Evolutionary conservation across 2,329 filamentous ascomycete genomes (phyloP).

Genomic region (Esteya vermicola): DNA sequence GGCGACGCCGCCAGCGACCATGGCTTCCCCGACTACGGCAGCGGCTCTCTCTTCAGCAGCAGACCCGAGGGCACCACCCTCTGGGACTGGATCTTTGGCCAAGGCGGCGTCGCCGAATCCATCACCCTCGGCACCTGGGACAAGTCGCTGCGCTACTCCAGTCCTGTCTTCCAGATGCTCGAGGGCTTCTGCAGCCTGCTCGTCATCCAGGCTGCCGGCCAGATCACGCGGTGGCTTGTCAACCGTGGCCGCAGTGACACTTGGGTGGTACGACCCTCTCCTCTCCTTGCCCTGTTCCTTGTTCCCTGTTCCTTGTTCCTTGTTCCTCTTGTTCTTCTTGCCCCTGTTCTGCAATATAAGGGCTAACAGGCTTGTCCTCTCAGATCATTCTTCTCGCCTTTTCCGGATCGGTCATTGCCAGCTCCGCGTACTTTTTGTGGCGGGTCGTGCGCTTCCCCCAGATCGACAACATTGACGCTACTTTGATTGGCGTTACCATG

Average conservation of each 20-base stretch:
- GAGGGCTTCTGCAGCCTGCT: slow-evolving; percentile 95
- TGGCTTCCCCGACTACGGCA: neutral
- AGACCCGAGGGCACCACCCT: slow-evolving; percentile 44
- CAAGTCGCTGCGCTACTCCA: slow-evolving; percentile 74
- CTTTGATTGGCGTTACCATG: slow-evolving; percentile 81
- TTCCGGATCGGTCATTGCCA: slow-evolving; percentile 84
- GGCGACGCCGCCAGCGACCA: neutral
- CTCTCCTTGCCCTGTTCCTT: too few species aligned
- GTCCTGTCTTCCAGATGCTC: slow-evolving; percentile 82
- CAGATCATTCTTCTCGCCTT: slow-evolving; percentile 79
- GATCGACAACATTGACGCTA: slow-evolving; percentile 82
- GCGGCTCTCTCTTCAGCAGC: neutral
- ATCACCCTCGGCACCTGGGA: slow-evolving; percentile 80
- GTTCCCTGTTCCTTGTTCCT: too few species aligned
- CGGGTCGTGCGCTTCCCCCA: slow-evolving; percentile 86
- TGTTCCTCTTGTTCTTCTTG: too few species aligned
- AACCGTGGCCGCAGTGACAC: slow-evolving; percentile 87
- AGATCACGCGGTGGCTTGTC: slow-evolving; percentile 89
- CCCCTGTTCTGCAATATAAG: neutral
- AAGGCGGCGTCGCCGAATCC: slow-evolving; percentile 66
- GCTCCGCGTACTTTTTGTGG: slow-evolving; percentile 92
- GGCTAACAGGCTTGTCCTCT: neutral
- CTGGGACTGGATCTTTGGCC: slow-evolving; percentile 79
- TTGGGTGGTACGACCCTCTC: slow-evolving; percentile 58
- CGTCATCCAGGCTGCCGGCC: slow-evolving; percentile 87